Base-by-base conservation (phyloP, 2,329 filamentous ascomycete genomes). In the Venturia effusa region DNA sequence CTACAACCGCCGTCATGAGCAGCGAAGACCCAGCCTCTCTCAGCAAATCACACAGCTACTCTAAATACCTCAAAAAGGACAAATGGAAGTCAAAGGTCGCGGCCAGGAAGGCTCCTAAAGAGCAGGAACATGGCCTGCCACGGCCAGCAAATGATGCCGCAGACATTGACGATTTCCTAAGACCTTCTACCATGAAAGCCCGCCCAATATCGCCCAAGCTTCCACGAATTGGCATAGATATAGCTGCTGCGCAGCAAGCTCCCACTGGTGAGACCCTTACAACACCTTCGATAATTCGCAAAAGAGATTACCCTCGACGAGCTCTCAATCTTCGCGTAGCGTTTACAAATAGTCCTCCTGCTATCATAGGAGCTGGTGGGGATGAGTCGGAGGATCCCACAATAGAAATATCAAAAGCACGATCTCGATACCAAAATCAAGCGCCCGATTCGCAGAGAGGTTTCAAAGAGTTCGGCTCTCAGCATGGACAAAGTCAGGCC, bases 291-390 rank as follows among this genome's bases (percentile, higher is more conserved):
- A 43, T 51, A 17, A 22, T 64, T 17, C 32, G 40, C 6, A 64
- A 64, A 59, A 61, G 62, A 32, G 63, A 64, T 32, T 55, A 62
- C 24, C 59, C 63, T 30, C 57, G 59, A 8, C 40, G 63, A 30
- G 43, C 40, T 15, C 61, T 75, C 67, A 67, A 68, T 11, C 78
- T 94, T 66, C 79, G 79, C 4, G 92, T 97, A 41, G 84, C 81
- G 64, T 97, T 97, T 70, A 83, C 82, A 62, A 85, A 89, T 68
- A 82, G 81, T 11, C 80, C 82, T 63, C 92, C 92, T 7, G 88
- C 91, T 59, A 76, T 96, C 66, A 97, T 97, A 71, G 93, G 93
- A 59, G 88, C 93, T 74, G 93, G 93, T 65, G 93, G 93, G 40
- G 93, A 97, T 71, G 92, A 96, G 74, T 88, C 88, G 63, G 86